These are phyloP conservation scores for Cyclanthera cordifolia DNA, from an alignment of 306 rosid genomes.

Conservation along the genomic window DNA sequence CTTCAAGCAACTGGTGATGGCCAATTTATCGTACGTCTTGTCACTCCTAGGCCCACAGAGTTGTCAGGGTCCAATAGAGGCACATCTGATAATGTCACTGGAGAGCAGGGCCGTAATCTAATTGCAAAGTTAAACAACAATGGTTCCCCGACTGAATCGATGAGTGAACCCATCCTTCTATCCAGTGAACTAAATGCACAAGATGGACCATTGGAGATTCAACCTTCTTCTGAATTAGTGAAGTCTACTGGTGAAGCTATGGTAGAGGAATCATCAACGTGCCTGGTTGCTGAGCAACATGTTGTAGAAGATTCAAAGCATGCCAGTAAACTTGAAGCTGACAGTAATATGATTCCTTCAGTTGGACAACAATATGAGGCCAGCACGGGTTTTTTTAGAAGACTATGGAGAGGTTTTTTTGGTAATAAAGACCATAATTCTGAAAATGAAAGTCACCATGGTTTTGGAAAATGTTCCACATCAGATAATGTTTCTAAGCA, in stretches of 20 bases:
- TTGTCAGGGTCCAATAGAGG: slow-evolving; percentile 16
- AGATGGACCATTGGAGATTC: slow-evolving; percentile 16
- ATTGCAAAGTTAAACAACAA: slow-evolving; percentile 21
- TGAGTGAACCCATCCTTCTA: slow-evolving; percentile 15
- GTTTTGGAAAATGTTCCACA: slow-evolving; percentile 21
- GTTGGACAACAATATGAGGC: slow-evolving; percentile 14
- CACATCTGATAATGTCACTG: slow-evolving; percentile 16
- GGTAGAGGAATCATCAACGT: slow-evolving; percentile 16
- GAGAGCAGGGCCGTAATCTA: slow-evolving; percentile 12
- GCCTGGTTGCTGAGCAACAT: slow-evolving; percentile 15
- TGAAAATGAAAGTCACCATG: slow-evolving; percentile 17
- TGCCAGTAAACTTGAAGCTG: slow-evolving; percentile 19
- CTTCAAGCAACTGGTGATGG: slow-evolving; percentile 26
- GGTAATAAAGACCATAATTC: slow-evolving; percentile 20
- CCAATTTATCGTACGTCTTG: slow-evolving; percentile 4
- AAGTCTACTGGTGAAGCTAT: slow-evolving; percentile 13
- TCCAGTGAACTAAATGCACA: slow-evolving; percentile 15
- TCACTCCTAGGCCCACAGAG: slow-evolving; percentile 18
- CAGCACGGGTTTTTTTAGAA: slow-evolving; percentile 27
- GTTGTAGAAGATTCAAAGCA: slow-evolving; percentile 8
- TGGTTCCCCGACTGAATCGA: slow-evolving; percentile 13
- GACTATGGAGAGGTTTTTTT: slow-evolving; percentile 25
- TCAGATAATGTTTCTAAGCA: slow-evolving; percentile 22
- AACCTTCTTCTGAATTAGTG: slow-evolving; percentile 8
- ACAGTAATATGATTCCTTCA: neutral